A percentile compares a stretch with the other conserved stretches of the same genome.
These are phyloP conservation scores for Candida saitoana DNA, from an alignment of 805 yeast species.

Conservation along the genomic window DNA sequence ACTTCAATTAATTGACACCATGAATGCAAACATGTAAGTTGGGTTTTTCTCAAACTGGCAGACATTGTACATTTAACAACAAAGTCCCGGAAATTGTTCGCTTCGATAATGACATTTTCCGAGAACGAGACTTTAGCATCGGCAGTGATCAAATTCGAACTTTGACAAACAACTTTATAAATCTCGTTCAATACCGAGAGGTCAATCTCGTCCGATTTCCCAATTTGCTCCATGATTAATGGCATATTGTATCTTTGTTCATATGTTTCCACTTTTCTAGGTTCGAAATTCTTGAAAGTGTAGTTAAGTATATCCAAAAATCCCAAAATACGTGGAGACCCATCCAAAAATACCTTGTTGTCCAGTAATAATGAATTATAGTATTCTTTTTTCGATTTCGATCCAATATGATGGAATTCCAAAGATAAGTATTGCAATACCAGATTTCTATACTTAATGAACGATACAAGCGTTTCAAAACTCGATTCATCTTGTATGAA, in stretches of 20 bases:
- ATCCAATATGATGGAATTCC: constrained; percentile 63
- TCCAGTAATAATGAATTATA: constrained; percentile 54
- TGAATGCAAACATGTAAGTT: constrained; percentile 62
- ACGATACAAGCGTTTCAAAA: constrained; percentile 54
- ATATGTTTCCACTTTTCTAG: constrained; percentile 29
- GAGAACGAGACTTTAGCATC: constrained; percentile 22
- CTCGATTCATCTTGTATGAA: constrained; percentile 32
- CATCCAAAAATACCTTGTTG: constrained; percentile 46
- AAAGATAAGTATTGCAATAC: constrained; percentile 63
- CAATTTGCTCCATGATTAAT: constrained; percentile 33
- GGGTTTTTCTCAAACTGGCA: constrained; percentile 47
- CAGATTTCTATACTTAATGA: constrained; percentile 56
- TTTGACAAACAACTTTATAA: constrained; percentile 18
- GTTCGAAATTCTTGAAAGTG: constrained; percentile 42
- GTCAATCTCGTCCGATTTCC: constrained; percentile 33
- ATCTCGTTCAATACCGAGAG: constrained; percentile 29
- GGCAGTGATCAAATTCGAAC: constrained; percentile 13
- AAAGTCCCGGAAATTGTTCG: constrained; percentile 28
- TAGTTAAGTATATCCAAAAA: constrained; percentile 70
- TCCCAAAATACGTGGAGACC: constrained; percentile 63
- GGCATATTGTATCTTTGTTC: constrained; percentile 25
- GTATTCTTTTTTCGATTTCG: constrained; percentile 47
- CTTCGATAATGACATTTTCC: constrained; percentile 23
- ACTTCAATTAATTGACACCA: constrained; percentile 83
- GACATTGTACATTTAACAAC: constrained; percentile 45